These are phyloP conservation scores for Camellia oleifera DNA, from an alignment of 179 eudicot genomes.

Conservation along the genomic window DNA sequence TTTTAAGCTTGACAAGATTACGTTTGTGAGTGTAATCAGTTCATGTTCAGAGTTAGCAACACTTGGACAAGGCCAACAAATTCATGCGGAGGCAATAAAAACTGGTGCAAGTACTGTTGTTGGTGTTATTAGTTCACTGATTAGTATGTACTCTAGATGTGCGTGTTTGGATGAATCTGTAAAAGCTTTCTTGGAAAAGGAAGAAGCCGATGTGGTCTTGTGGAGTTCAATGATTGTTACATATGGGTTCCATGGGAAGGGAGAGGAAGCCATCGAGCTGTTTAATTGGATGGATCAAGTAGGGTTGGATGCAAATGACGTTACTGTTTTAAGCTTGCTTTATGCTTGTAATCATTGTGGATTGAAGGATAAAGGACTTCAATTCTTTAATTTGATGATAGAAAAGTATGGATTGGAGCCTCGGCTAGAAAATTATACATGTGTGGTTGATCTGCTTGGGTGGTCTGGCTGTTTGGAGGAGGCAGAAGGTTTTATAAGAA, in stretches of 20 bases:
- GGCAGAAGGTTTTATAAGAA: slow-evolving; percentile 70
- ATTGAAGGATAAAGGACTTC: slow-evolving; percentile 62
- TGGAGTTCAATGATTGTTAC: slow-evolving; percentile 88
- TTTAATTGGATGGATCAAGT: slow-evolving; percentile 52
- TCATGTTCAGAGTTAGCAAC: slow-evolving; percentile 36
- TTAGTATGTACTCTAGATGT: slow-evolving; percentile 89
- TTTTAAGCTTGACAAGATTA: slow-evolving; percentile 65
- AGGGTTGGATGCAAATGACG: slow-evolving; percentile 58
- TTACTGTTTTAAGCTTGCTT: slow-evolving; percentile 74
- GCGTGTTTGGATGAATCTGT: slow-evolving; percentile 76
- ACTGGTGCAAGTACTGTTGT: slow-evolving; percentile 39
- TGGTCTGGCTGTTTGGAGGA: slow-evolving; percentile 65
- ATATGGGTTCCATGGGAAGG: slow-evolving; percentile 89
- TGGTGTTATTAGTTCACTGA: slow-evolving; percentile 58
- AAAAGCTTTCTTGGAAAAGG: slow-evolving; percentile 50
- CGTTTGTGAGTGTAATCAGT: slow-evolving; percentile 70
- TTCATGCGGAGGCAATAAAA: slow-evolving; percentile 34
- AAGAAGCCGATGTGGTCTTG: slow-evolving; percentile 51
- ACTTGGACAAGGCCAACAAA: too few species aligned
- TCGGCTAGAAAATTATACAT: slow-evolving; percentile 68
- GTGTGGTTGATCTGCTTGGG: slow-evolving; percentile 83
- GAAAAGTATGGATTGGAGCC: slow-evolving; percentile 47
- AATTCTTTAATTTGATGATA: slow-evolving; percentile 58
- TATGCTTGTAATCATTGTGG: slow-evolving; percentile 89
- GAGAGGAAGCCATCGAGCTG: slow-evolving; percentile 56